phyloP scores from a whole-genome alignment of 2,329 filamentous ascomycete genomes.

The Biscogniauxia sp. region DNA sequence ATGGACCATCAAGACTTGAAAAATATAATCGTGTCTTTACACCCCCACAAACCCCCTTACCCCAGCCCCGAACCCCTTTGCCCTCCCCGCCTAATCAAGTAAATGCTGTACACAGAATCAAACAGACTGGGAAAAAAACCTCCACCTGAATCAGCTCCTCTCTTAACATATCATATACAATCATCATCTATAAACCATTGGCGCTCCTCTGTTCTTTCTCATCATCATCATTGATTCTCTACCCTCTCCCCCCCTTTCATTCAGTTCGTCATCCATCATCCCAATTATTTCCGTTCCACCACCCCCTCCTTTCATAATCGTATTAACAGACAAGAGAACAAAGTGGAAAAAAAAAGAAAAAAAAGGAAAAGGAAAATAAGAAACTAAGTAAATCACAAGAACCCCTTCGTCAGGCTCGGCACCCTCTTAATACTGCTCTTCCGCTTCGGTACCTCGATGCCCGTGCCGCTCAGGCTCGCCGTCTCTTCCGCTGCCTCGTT shows the following conservation, averaged over 20 bases:
- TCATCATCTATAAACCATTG: too few species aligned
- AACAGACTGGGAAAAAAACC: too few species aligned
- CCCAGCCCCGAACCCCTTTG: not conserved
- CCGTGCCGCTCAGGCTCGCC: slow-evolving; percentile 28
- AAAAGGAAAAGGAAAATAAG: too few species aligned
- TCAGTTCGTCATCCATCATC: too few species aligned
- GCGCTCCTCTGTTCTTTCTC: too few species aligned
- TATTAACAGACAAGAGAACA: not conserved
- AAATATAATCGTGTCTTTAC: not conserved
- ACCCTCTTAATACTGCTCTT: slow-evolving; percentile 64
- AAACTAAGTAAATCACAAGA: slow-evolving; percentile 49
- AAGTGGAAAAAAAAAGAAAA: too few species aligned
- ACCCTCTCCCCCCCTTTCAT: too few species aligned
- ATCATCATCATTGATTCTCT: too few species aligned
- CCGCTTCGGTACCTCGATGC: slow-evolving; percentile 58
- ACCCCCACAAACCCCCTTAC: not conserved
- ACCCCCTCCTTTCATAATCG: not conserved
- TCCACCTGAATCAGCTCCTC: not conserved
- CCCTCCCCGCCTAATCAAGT: not conserved
- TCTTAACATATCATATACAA: not conserved
- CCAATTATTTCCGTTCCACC: too few species aligned
- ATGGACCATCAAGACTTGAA: not conserved
- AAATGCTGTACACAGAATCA: not conserved
- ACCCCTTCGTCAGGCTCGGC: slow-evolving; percentile 75
- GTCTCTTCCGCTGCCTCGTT: slow-evolving; percentile 38